Evolutionary conservation across 164 flowering plant genomes (phyloP), one percentile per base, ranked within the genome.

Genomic region (Houttuynia cordata): DNA sequence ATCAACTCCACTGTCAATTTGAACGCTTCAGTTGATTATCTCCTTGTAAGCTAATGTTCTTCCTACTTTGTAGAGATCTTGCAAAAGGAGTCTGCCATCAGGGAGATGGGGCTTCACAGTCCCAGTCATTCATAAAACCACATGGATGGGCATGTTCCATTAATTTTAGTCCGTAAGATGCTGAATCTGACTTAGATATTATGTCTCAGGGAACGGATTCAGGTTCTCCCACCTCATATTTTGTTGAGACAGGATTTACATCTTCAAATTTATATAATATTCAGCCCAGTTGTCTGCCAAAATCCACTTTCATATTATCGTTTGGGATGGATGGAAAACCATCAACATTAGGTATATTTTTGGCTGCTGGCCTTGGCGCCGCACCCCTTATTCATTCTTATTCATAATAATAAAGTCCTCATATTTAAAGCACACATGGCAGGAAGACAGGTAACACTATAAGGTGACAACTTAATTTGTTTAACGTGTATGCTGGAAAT

Each of bases 171-270:
- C 50, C 34, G 67, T 19, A 23, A 24, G 52, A 41, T 71, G 21
- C 51, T 62, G 1, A 51, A 53, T 54, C 10, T 10, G 17, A 42
- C 23, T 12, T 10, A 24, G 24, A 19, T 21, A n/a, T 34, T 60
- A 67, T 61, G n/a, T 70, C 71, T 61, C 82, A 91, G 98, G 98
- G 94, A 22, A 67, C 95, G 64, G 78, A 69, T 13, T 57, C 86
- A 71, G 1, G 39, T 58, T 57, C 87, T 21, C 52, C 51, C 4
- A 0, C 1, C 0, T 15, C 34, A 58, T 73, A 77, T 71, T 81
- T 71, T 65, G 69, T 85, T 58, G 97, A 93, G 24, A 75, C 92
- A 53, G 97, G 83, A 62, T 80, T 85, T 71, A 20, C 65, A 65
- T 75, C 85, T 1, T 57, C 10, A 1, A 3, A 57, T 55, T 18